Evolutionary conservation across 192 early-diverging fungal species (phyloP).

Genomic region (Funneliformis geosporum): DNA sequence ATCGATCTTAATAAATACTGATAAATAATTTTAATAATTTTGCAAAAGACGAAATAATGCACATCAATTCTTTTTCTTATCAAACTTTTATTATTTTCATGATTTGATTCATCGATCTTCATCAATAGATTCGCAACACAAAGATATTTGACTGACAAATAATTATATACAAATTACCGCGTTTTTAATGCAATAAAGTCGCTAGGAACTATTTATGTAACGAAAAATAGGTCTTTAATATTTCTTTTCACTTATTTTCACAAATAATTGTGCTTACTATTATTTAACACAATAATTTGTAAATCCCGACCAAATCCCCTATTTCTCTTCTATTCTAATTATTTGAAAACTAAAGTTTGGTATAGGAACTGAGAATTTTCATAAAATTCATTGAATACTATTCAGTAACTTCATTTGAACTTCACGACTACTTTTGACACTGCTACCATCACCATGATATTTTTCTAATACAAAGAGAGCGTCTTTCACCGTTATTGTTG

Average conservation of each 20-base stretch:
- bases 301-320: neutral
- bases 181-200: neutral
- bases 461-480: constrained; percentile 75
- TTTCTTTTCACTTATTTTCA: neutral
- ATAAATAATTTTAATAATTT: too few relatives aligned
- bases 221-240: neutral
- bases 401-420: constrained; percentile 49
- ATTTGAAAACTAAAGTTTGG: neutral
- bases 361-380: neutral
- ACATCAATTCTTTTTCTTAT: too few relatives aligned
- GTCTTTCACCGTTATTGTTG: constrained; percentile 68
- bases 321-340: neutral
- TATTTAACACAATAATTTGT: neutral
- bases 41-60: too few relatives aligned
- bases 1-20: too few relatives aligned
- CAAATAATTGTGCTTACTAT: neutral
- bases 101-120: too few relatives aligned
- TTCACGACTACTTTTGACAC: constrained; percentile 40
- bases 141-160: too few relatives aligned
- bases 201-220: neutral
- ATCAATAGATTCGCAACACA: too few relatives aligned
- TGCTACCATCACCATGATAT: constrained; percentile 54
- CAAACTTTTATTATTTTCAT: too few relatives aligned
- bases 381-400: neutral
- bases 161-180: neutral